Conservation (phyloP, 2,329 filamentous ascomycete genomes). For the Monilinia fructicola region DNA sequence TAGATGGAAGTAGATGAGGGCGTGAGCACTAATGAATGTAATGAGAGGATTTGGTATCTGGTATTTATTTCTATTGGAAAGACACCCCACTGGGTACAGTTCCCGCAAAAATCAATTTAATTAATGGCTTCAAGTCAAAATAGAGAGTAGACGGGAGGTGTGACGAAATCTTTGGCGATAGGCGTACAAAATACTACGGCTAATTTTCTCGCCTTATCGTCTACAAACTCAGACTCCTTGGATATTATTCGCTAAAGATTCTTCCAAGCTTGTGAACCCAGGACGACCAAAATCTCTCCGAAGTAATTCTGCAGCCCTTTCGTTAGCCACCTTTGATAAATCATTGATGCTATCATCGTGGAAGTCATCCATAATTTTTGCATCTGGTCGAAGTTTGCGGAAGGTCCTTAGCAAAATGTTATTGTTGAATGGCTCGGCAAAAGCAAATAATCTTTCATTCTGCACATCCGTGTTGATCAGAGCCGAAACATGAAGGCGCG, state of each 20-base stretch:
- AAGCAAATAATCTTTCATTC: slow-evolving; percentile 37
- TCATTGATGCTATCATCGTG: slow-evolving; percentile 30
- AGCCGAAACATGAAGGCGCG: slow-evolving; percentile 38
- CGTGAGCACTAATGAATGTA: too few species aligned
- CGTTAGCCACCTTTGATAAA: slow-evolving; percentile 30
- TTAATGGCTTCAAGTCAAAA: background rate
- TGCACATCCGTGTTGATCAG: slow-evolving; percentile 36
- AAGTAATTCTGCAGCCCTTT: slow-evolving; percentile 29
- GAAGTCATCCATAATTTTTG: slow-evolving; percentile 32
- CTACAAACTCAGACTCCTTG: background rate
- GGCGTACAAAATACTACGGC: background rate
- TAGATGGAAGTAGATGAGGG: too few species aligned
- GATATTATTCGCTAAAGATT: slow-evolving; percentile 20
- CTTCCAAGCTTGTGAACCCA: slow-evolving; percentile 20
- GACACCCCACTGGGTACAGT: too few species aligned
- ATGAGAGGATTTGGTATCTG: too few species aligned
- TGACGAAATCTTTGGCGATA: background rate
- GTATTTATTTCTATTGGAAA: too few species aligned
- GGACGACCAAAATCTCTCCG: slow-evolving; percentile 25
- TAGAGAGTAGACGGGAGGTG: too few species aligned
- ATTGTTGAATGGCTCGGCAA: slow-evolving; percentile 31
- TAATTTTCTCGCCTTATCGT: background rate
- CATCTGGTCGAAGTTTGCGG: slow-evolving; percentile 33
- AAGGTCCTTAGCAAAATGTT: slow-evolving; percentile 31
- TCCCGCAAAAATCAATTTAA: too few species aligned